These are phyloP conservation scores for Daldinia bambusicola DNA, from an alignment of 495 filamentous ascomycete species.

Conservation along the genomic window DNA sequence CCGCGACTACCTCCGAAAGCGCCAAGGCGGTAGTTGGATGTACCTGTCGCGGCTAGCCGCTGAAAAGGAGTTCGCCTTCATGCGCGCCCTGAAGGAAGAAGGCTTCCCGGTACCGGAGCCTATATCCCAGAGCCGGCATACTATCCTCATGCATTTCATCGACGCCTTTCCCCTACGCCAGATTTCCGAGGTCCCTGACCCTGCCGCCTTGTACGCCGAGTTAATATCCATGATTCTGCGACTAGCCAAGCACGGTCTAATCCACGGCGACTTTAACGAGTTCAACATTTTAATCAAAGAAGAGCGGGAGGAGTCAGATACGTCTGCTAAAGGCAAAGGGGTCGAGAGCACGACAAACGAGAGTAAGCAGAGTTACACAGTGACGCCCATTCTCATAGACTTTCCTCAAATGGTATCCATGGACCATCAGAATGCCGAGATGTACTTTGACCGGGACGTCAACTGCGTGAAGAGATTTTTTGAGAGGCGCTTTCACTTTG, in stretches of 20 bases:
- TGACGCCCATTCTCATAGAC: conserved; percentile 87
- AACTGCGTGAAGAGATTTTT: conserved; percentile 95
- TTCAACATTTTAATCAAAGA: conserved; percentile 97
- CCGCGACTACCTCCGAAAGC: conserved; percentile 91
- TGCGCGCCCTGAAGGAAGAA: conserved; percentile 82
- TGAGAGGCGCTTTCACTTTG: conserved; percentile 86
- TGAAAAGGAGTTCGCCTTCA: conserved; percentile 91
- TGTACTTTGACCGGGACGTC: conserved; percentile 96
- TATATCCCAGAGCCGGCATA: conserved; percentile 87
- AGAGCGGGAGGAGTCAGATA: conserved; percentile 52
- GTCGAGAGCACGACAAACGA: conserved; percentile 17
- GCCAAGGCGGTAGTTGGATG: conserved; percentile 86
- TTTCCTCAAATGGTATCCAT: conserved; percentile 99
- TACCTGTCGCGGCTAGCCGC: conserved; percentile 94
- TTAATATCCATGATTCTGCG: conserved; percentile 86
- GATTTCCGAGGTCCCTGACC: conserved; percentile 79
- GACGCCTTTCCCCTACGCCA: conserved; percentile 91
- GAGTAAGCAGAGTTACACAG: conserved; percentile 45
- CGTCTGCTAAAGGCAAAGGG: conserved; percentile 45
- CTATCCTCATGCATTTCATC: conserved; percentile 91
- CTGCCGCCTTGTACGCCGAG: conserved; percentile 83
- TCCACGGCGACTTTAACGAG: conserved; percentile 99
- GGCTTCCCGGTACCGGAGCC: conserved; percentile 91
- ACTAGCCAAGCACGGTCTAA: conserved; percentile 87
- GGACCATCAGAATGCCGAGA: conserved; percentile 89